A percentile compares a stretch with the other conserved stretches of the same genome.
Evolutionary conservation across 768 basidiomycete species (phyloP).

Genomic region (Sistotremastrum suecicum): DNA sequence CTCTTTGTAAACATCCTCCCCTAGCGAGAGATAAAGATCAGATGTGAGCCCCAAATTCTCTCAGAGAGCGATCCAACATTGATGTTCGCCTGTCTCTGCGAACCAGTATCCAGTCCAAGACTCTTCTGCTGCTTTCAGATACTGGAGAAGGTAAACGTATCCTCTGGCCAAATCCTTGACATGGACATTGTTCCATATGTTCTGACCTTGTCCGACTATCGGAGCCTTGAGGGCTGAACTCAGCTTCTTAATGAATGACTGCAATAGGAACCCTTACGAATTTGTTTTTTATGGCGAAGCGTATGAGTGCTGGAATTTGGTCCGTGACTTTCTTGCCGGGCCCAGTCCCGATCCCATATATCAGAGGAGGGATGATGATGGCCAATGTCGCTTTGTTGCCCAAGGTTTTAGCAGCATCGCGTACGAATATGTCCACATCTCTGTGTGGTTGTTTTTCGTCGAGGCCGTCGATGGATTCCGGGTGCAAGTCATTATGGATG

Average conservation of each 20-base stretch:
- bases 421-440: slow-evolving; percentile 26
- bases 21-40: no score
- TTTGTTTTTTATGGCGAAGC: no score
- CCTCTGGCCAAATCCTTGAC: slow-evolving; percentile 15
- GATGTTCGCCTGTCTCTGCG: background rate
- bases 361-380: slow-evolving; percentile 39
- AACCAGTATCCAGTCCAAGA: no score
- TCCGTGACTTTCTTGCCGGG: slow-evolving; percentile 34
- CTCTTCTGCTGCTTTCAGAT: background rate
- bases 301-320: slow-evolving; percentile 27
- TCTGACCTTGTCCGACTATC: slow-evolving; percentile 41
- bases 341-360: slow-evolving; percentile 41
- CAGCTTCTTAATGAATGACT: no score
- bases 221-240: slow-evolving; percentile 29
- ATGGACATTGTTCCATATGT: slow-evolving; percentile 46
- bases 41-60: no score
- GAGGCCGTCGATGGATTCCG: slow-evolving; percentile 31
- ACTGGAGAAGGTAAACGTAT: slow-evolving; percentile 4
- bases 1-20: no score
- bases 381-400: slow-evolving; percentile 38
- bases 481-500: slow-evolving; percentile 36
- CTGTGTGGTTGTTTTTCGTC: slow-evolving; percentile 33
- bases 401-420: slow-evolving; percentile 11
- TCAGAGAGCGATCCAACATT: no score
- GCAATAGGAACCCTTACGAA: no score